A percentile compares a stretch with the other conserved stretches of the same genome.
Conservation (phyloP, 768 basidiomycete species). For the Gloeopeniophorella convolvens region DNA sequence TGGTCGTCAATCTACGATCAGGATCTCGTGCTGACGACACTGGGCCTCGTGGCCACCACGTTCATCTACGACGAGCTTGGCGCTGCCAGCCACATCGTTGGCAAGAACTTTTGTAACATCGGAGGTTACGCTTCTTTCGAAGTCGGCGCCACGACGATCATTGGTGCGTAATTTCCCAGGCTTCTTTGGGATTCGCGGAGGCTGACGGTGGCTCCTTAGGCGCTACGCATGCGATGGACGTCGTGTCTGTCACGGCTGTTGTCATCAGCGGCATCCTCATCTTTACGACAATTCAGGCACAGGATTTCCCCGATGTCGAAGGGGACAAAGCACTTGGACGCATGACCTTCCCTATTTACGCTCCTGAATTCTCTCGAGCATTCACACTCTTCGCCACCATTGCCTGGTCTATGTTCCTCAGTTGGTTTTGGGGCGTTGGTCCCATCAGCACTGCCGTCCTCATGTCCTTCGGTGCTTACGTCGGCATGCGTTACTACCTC, state of each 20-base stretch:
- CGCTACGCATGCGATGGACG: constrained; percentile 16
- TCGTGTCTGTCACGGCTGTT: constrained; percentile 21
- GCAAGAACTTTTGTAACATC: constrained; percentile 23
- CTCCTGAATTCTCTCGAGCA: constrained; percentile 20
- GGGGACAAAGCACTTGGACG: constrained; percentile 23
- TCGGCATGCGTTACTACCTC: constrained; percentile 21
- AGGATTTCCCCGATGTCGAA: constrained; percentile 25
- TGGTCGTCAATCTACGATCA: constrained; percentile 15
- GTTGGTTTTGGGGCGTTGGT: constrained; percentile 21
- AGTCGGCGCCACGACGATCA: constrained; percentile 20
- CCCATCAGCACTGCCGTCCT: constrained; percentile 16
- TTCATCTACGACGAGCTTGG: constrained; percentile 20
- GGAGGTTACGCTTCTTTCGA: constrained; percentile 23
- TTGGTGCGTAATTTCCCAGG: constrained; percentile 13
- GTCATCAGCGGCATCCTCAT: constrained; percentile 21
- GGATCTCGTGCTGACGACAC: constrained; percentile 14
- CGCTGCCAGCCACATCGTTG: constrained; percentile 14
- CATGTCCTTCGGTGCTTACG: constrained; percentile 17
- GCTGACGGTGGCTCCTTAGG: constrained; percentile 11
- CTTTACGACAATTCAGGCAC: constrained; percentile 24
- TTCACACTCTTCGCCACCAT: constrained; percentile 22
- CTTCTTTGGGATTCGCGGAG: constrained; percentile 3
- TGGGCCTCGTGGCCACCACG: constrained; percentile 22
- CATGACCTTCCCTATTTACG: constrained; percentile 23
- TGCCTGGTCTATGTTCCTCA: constrained; percentile 22